phyloP scores from a whole-genome alignment of 495 filamentous ascomycete species.

The Penicillium argentinense region DNA sequence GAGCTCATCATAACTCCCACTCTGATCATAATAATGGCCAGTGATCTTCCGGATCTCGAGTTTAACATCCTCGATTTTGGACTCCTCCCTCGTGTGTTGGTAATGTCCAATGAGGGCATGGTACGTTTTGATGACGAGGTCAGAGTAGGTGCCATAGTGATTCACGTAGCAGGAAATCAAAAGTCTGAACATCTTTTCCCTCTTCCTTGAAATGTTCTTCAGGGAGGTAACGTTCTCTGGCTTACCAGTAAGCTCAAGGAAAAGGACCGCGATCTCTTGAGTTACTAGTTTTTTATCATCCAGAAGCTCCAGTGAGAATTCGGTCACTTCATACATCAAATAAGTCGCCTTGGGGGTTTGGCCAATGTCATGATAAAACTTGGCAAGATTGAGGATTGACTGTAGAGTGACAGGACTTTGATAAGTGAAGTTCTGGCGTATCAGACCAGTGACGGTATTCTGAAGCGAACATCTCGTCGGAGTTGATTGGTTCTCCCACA shows the following conservation, averaged over 20 bases:
- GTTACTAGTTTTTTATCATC: conserved; percentile 27
- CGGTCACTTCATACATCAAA: conserved; percentile 26
- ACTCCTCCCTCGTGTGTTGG: conserved; percentile 24
- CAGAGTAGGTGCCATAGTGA: conserved; percentile 33
- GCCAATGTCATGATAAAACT: conserved; percentile 21
- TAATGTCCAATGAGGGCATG: conserved; percentile 36
- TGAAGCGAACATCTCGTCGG: conserved; percentile 26
- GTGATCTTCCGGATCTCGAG: conserved; percentile 14
- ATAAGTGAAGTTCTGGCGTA: conserved; percentile 23
- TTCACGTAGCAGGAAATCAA: conserved; percentile 37
- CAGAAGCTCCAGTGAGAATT: conserved; percentile 28
- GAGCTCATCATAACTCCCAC: conserved; percentile 20
- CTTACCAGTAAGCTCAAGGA: conserved; percentile 33
- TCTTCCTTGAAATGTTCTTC: conserved; percentile 34
- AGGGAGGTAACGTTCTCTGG: conserved; percentile 25
- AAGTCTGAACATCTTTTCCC: conserved; percentile 30
- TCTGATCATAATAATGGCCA: conserved; percentile 6
- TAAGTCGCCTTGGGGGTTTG: conserved; percentile 11
- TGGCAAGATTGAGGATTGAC: conserved; percentile 25
- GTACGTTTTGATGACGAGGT: conserved; percentile 27
- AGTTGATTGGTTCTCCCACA: conserved; percentile 31
- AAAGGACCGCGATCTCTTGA: conserved; percentile 31
- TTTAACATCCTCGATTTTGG: conserved; percentile 19
- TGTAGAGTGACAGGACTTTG: conserved; percentile 24
- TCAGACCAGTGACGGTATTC: conserved; percentile 26